These are phyloP conservation scores for Colletotrichum chrysophilum DNA, from an alignment of 2,329 filamentous ascomycete genomes.

Conservation along the genomic window DNA sequence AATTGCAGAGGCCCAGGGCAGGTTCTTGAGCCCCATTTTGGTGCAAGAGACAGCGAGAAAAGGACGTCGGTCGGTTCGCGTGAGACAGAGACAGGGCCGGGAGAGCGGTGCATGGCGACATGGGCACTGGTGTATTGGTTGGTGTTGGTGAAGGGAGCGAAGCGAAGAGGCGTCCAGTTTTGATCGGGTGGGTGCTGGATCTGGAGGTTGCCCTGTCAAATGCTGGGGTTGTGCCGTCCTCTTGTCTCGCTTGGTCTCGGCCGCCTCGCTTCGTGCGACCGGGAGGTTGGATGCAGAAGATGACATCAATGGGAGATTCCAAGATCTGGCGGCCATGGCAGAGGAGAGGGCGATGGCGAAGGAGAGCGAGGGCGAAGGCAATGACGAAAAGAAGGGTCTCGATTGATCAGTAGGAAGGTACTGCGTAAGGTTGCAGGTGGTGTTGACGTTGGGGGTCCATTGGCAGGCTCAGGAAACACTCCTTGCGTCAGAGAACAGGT, in stretches of 20 bases:
- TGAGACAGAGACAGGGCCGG: background rate
- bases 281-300: slow-evolving; percentile 13
- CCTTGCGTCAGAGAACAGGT: slow-evolving; percentile 4
- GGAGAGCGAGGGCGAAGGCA: background rate
- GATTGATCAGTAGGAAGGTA: background rate
- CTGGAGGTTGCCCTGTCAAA: background rate
- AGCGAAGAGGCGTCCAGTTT: background rate
- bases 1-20: background rate
- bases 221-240: background rate
- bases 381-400: background rate
- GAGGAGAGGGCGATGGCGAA: background rate
- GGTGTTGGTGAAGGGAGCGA: background rate
- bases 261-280: slow-evolving; percentile 5
- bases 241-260: slow-evolving; percentile 1
- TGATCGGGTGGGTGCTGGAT: background rate
- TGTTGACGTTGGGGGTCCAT: background rate
- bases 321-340: background rate
- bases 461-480: slow-evolving; percentile 10
- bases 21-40: background rate
- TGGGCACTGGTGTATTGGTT: background rate
- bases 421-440: background rate
- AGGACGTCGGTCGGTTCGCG: background rate
- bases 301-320: slow-evolving; percentile 5
- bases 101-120: background rate
- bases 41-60: background rate